phyloP scores from a whole-genome alignment of 441 rosid species.

The Pelargonium myrrhifolium region DNA sequence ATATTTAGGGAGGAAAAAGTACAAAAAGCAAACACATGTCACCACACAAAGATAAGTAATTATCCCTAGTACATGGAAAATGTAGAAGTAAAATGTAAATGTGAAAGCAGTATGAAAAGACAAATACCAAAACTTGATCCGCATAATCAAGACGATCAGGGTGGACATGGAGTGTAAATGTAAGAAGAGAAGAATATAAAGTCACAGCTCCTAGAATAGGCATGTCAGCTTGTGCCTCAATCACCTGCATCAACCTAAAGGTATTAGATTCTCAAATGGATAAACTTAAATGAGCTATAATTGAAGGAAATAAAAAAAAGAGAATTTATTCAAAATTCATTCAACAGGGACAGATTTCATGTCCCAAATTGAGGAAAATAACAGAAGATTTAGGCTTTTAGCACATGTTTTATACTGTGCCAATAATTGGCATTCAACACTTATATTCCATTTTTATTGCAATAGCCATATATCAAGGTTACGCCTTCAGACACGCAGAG shows the following conservation, averaged over 20 bases:
- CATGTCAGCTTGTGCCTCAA: conserved; percentile 94
- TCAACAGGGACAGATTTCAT: neutral
- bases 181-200: conserved; percentile 90
- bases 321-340: neutral
- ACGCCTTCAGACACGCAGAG: neutral
- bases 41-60: conserved; percentile 2
- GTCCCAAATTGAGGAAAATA: conserved; percentile 1
- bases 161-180: conserved; percentile 91
- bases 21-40: conserved; percentile 12
- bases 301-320: neutral
- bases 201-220: conserved; percentile 87
- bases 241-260: conserved; percentile 56
- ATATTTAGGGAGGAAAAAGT: neutral
- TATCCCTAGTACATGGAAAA: conserved; percentile 2
- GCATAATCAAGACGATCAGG: conserved; percentile 98
- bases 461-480: neutral
- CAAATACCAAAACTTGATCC: conserved; percentile 90
- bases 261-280: neutral
- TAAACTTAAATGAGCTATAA: neutral
- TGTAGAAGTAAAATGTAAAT: neutral
- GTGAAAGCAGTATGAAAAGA: conserved; percentile 17
- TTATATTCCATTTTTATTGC: neutral
- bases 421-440: neutral
- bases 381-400: neutral
- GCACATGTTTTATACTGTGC: neutral